A percentile compares a stretch with the other conserved stretches of the same genome.
These are phyloP conservation scores for Hymenotorrendiella dingleyae DNA, from an alignment of 2,329 filamentous ascomycete genomes.

Conservation along the genomic window DNA sequence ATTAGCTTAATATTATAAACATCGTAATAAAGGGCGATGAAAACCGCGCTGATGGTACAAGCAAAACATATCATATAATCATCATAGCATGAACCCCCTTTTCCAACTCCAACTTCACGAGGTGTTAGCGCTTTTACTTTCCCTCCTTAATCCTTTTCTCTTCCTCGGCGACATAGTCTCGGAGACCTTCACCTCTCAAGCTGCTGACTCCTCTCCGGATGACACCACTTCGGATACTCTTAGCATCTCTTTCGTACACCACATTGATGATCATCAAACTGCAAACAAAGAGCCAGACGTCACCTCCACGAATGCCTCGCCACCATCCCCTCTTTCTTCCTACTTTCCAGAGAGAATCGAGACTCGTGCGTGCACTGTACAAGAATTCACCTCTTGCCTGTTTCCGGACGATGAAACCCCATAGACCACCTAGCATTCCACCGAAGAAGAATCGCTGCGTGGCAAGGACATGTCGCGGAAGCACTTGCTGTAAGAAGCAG, in stretches of 20 bases:
- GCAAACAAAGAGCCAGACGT: constrained; percentile 76
- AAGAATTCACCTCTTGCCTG: constrained; percentile 65
- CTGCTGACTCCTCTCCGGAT: constrained; percentile 24
- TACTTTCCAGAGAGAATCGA: constrained; percentile 86
- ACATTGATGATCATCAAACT: constrained; percentile 73
- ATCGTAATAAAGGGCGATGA: too few species aligned
- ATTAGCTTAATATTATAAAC: too few species aligned
- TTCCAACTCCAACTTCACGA: neutral
- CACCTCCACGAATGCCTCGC: constrained; percentile 74
- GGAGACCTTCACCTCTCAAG: constrained; percentile 27
- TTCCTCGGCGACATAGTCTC: constrained; percentile 21
- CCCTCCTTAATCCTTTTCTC: constrained; percentile 17
- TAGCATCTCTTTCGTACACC: constrained; percentile 38
- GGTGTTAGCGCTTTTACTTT: neutral
- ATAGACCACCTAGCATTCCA: constrained; percentile 78
- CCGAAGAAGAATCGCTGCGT: constrained; percentile 87
- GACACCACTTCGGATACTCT: constrained; percentile 19
- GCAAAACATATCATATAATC: constrained; percentile 1
- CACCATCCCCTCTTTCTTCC: constrained; percentile 88
- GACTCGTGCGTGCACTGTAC: constrained; percentile 69
- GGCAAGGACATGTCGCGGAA: constrained; percentile 69
- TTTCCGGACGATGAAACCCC: constrained; percentile 69
- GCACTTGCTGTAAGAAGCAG: constrained; percentile 77
- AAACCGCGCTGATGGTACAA: too few species aligned
- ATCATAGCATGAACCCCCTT: neutral